phyloP scores from a whole-genome alignment of 352 stramenopile genomes.

The Globisporangium rhizosaccharum region DNA sequence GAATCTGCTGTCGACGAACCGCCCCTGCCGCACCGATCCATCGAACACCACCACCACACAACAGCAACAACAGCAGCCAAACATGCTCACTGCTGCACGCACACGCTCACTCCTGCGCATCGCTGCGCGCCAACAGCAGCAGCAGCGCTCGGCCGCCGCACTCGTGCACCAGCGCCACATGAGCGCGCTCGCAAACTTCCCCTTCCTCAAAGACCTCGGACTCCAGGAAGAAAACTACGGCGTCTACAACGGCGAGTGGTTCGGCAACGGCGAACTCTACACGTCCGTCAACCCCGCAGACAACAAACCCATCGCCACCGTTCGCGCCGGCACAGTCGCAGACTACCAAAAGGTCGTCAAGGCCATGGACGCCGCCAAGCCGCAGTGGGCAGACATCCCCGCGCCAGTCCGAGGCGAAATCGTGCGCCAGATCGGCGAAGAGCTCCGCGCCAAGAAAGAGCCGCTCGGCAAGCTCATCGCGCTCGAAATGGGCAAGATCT shows the following conservation, averaged over 20 bases:
- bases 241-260: constrained; percentile 86
- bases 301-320: constrained; percentile 77
- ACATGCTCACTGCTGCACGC: not conserved
- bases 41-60: too few species aligned
- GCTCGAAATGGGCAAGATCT: constrained; percentile 94
- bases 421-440: constrained; percentile 89
- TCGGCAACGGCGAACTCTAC: constrained; percentile 75
- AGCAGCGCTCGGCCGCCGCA: not conserved
- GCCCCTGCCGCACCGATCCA: too few species aligned
- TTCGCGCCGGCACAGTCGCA: constrained; percentile 67
- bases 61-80: too few species aligned
- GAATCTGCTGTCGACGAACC: too few species aligned
- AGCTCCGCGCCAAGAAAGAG: constrained; percentile 87
- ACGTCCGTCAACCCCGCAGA: constrained; percentile 83
- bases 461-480: constrained; percentile 86
- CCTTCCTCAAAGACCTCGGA: constrained; percentile 77
- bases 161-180: constrained; percentile 19
- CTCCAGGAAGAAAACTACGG: constrained; percentile 80
- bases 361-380: constrained; percentile 82
- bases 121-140: constrained; percentile 7
- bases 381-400: constrained; percentile 78
- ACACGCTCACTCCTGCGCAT: constrained; percentile 10
- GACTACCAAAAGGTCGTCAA: constrained; percentile 84
- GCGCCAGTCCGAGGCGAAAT: constrained; percentile 88
- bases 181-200: constrained; percentile 49